phyloP scores from a whole-genome alignment of 129 eudicot genomes.

The Artemisia annua region DNA sequence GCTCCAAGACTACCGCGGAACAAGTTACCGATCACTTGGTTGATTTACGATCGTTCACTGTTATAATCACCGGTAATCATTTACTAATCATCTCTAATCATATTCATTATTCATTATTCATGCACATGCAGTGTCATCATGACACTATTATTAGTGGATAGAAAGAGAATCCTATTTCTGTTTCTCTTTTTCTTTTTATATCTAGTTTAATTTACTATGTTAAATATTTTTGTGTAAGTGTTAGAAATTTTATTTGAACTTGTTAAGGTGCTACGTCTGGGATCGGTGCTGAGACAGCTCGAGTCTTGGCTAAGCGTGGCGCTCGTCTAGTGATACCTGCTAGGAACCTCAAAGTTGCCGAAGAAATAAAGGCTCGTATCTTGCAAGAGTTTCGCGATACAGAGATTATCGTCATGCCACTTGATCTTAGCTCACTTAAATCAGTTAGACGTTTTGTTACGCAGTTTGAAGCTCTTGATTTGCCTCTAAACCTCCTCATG shows the following conservation, averaged over 20 bases:
- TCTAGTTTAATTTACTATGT: no score
- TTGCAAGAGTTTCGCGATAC: slow-evolving; percentile 56
- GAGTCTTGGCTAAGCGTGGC: slow-evolving; percentile 87
- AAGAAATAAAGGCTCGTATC: slow-evolving; percentile 63
- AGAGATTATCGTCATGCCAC: slow-evolving; percentile 55
- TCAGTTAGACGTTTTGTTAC: slow-evolving; percentile 68
- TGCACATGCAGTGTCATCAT: slow-evolving; percentile 46
- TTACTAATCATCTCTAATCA: background rate
- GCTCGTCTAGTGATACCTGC: slow-evolving; percentile 85
- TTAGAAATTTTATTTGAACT: no score
- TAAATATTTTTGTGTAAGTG: no score
- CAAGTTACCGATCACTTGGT: slow-evolving; percentile 51
- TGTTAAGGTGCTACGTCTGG: slow-evolving; percentile 93
- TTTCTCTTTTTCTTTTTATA: background rate
- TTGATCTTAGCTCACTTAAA: slow-evolving; percentile 83
- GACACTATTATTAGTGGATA: slow-evolving; percentile 7
- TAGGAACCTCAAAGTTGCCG: slow-evolving; percentile 75
- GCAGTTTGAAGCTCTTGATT: slow-evolving; percentile 64
- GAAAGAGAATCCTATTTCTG: slow-evolving; percentile 6
- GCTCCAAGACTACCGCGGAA: slow-evolving; percentile 93
- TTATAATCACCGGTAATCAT: slow-evolving; percentile 73
- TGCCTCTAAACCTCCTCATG: slow-evolving; percentile 93
- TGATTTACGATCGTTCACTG: slow-evolving; percentile 55
- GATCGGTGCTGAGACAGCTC: slow-evolving; percentile 96
- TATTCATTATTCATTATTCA: slow-evolving; percentile 3